Conservation (phyloP, 2,329 filamentous ascomycete species). For the Trichophyton equinum region DNA sequence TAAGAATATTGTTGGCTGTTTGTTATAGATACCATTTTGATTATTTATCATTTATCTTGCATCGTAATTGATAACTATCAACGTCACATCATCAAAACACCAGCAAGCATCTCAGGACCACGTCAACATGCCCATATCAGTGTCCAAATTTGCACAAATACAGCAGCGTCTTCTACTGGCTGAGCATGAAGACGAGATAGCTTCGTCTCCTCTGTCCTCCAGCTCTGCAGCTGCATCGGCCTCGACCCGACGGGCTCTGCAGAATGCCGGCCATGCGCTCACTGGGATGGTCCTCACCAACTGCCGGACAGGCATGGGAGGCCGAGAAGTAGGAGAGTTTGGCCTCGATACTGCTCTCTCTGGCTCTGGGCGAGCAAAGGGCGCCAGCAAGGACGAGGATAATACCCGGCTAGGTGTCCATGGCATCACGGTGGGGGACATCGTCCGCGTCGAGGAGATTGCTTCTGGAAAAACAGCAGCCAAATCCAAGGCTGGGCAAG, state of each 20-base stretch:
- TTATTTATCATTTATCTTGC: background rate
- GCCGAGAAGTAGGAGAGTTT: conserved; percentile 80
- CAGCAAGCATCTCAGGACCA: background rate
- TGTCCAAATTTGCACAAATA: conserved; percentile 29
- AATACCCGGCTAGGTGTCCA: conserved; percentile 27
- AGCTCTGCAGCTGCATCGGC: conserved; percentile 26
- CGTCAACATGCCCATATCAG: conserved; percentile 21
- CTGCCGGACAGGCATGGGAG: conserved; percentile 78
- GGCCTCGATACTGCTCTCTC: conserved; percentile 53
- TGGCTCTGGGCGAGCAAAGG: conserved; percentile 7
- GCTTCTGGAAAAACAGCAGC: conserved; percentile 14
- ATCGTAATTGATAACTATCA: background rate
- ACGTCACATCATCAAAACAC: background rate
- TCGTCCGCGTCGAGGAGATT: conserved; percentile 34
- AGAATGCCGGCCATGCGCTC: conserved; percentile 30
- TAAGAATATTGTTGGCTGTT: too few relatives aligned
- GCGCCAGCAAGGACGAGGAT: conserved; percentile 19
- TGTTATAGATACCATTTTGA: too few relatives aligned
- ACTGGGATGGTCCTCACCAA: conserved; percentile 52
- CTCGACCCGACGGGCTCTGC: conserved; percentile 31
- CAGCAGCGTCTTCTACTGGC: conserved; percentile 31
- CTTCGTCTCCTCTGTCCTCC: conserved; percentile 31
- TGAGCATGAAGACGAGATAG: conserved; percentile 35
- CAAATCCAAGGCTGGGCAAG: conserved; percentile 20
- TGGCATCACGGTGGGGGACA: conserved; percentile 37